Evolutionary conservation across 441 rosid genomes (phyloP).

Genomic region (Gossypium lobatum): DNA sequence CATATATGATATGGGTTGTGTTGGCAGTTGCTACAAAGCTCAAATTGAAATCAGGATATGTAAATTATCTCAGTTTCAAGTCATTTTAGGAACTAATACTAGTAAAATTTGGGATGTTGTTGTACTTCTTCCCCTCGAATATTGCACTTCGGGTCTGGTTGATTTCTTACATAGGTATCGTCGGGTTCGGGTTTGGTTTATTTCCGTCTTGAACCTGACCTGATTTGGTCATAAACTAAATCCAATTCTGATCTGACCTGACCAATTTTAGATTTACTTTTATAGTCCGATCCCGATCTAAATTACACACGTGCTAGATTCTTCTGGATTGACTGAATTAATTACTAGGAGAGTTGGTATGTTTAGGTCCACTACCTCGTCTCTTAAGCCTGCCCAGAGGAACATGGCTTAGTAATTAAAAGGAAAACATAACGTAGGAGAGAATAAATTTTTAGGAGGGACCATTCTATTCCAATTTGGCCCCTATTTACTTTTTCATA

Average conservation of each 20-base stretch:
- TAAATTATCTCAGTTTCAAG: constrained; percentile 12
- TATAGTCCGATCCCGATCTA: neutral
- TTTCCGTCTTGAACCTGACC: neutral
- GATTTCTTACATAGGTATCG: neutral
- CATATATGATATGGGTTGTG: constrained; percentile 18
- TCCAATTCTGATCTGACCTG: neutral
- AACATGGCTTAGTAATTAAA: too few species aligned
- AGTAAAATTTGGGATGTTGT: neutral
- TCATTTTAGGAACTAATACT: neutral
- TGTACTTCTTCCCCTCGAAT: neutral
- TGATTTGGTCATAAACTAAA: neutral
- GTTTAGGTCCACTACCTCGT: neutral
- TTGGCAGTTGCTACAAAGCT: neutral
- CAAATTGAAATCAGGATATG: neutral
- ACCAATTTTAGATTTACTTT: neutral
- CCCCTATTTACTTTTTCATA: too few species aligned
- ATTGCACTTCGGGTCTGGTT: neutral
- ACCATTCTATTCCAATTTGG: too few species aligned
- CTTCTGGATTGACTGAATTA: neutral
- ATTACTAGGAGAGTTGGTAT: neutral
- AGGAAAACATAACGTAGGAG: too few species aligned
- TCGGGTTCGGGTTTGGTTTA: neutral
- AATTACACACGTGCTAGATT: neutral
- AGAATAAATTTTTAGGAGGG: too few species aligned
- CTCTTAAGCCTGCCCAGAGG: neutral